phyloP scores from a whole-genome alignment of 2,329 filamentous ascomycete genomes.

The Fusarium anthophilum region DNA sequence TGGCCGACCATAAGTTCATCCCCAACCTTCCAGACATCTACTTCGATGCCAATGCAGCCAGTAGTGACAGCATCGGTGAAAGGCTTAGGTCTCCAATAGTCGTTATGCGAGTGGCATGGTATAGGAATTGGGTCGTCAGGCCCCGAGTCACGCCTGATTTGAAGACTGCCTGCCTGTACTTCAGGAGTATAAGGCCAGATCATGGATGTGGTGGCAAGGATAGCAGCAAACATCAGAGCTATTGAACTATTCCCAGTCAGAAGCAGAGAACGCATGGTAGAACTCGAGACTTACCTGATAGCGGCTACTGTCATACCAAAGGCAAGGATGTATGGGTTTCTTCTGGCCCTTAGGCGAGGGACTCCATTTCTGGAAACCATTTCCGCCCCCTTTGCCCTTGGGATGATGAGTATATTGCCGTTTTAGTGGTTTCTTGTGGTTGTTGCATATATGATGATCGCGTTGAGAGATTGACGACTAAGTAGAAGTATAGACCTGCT shows the following conservation, averaged over 20 bases:
- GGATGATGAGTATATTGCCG: neutral
- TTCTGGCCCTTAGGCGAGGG: neutral
- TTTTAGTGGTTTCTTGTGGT: neutral
- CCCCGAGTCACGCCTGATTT: neutral
- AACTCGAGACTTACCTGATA: neutral
- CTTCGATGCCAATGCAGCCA: conserved; percentile 72
- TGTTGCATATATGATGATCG: neutral
- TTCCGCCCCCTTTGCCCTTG: neutral
- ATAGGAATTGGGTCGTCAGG: conserved; percentile 52
- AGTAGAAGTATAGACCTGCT: neutral
- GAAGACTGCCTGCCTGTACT: neutral
- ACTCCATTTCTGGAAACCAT: neutral
- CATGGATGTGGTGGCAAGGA: conserved; percentile 15
- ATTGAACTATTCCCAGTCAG: conserved; percentile 15
- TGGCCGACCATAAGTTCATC: conserved; percentile 71
- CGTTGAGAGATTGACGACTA: neutral
- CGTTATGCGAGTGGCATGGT: conserved; percentile 74
- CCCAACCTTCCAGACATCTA: conserved; percentile 72
- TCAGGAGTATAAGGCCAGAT: conserved; percentile 6
- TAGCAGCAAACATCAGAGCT: conserved; percentile 12
- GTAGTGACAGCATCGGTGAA: conserved; percentile 69
- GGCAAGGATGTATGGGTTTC: conserved; percentile 22
- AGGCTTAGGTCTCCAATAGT: conserved; percentile 73
- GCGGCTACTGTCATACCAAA: conserved; percentile 23
- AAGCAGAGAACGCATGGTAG: rapidly evolving